Evolutionary conservation across 225 moss, liverwort and hornwort species (phyloP), one percentile per base, ranked within the genome.

Genomic region (Lunularia cruciata): DNA sequence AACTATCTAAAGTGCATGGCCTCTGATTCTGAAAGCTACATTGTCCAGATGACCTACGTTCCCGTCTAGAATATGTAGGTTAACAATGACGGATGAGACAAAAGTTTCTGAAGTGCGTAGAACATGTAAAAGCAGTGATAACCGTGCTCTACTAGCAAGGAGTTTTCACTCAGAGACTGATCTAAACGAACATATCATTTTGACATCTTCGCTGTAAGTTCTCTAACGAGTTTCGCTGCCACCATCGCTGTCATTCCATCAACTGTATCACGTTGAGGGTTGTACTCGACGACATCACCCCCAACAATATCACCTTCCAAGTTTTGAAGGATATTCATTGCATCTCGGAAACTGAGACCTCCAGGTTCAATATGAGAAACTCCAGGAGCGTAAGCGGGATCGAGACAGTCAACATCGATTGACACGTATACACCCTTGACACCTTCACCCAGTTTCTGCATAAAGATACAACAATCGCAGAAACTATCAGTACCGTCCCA

Each of bases 221-320:
- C 98, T 48, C 98, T 85, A 1, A 98, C 98, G 19, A 98, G 89
- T 77, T 98, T 98, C 26, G 98, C 98, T 37, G 93, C 98, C 10
- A 98, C 98, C 98, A 98, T 98, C 15, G 88, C 93, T 5, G 98
- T 98, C 98, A 98, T 98, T 8, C 93, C 98, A 52, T 98, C 98
- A 0, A 93, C 98, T 1, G 98, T 98, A 56, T 98, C 98, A 0
- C 98, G 70, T 70, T 98, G 98, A n/a, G 98, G 98, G 62, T 98
- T 98, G 32, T 93, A 93, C 83, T 98, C 98, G 43, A 98, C 98
- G 14, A 98, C 98, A 65, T 98, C 98, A 10, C 86, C 93, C 10
- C 88, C 98, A 5, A 98, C 93, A 12, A 98, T 98, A 56, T 98
- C 66, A 0, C 96, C 96, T 72, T 82, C 65, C 55, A 98, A 14